Base-by-base conservation (phyloP, 2,329 filamentous ascomycete species). In the Aspergillus proliferans region DNA sequence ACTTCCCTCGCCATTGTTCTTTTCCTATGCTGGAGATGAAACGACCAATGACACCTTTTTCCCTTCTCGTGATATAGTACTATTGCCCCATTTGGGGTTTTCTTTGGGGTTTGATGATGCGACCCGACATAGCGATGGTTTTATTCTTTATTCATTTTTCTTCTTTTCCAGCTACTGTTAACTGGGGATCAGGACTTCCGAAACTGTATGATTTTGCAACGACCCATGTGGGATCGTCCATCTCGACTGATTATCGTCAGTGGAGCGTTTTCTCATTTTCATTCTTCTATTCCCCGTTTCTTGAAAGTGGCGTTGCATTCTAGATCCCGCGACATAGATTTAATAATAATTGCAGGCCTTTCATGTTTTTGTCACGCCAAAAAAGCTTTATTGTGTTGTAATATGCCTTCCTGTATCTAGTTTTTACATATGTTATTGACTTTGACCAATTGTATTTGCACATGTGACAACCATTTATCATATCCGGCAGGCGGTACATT, bases 11-110 rank as follows among this genome's bases (percentile, higher is more conserved):
- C 48, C 48, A 51, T 52, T 41, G 30, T 53, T 52, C 44, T 33
- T 42, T 30, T 48, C 52, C 59, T 61, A 55, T 60, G 58, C 58
- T 56, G 56, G 58, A 50, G 58, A 59, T 60, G 56, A 52, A 54
- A 55, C 48, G 52, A 46, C 49, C 46, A 19, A 40, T 30, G 26
- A 26, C 26, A 26, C 26, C 41, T 43, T 28, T 19, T 28, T 14
- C 21, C 41, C 22, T 43, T 26, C 22, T 40, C 38, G 38, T 40
- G 38, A 40, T 40, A 19, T 28, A 24, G 18, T 19, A 26, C 14
- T 15, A 43, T 12, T 7, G 41, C n/a, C n/a, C 41, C 41, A 26
- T 19, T 28, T 26, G 10, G 12, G 8, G 12, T 15, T n/a, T 43
- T 43, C 19, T 43, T 14, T 42, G 14, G 21, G 40, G 12, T 30